These are phyloP conservation scores for Geotrichum carabidarum DNA, from an alignment of 1,139 yeast genomes.

Conservation along the genomic window DNA sequence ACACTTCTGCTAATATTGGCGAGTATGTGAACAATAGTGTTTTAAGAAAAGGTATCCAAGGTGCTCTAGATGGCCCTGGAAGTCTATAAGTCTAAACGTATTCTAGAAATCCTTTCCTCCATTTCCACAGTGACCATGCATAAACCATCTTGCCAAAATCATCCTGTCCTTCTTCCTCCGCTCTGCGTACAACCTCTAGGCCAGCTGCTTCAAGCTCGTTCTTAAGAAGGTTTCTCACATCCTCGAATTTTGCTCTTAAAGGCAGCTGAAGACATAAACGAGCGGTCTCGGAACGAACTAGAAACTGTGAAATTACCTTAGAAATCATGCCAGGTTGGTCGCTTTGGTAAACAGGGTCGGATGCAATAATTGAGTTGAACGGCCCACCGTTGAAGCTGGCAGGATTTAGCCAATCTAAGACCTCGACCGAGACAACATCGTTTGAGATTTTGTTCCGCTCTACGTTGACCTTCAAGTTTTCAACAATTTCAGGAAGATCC, in stretches of 20 bases:
- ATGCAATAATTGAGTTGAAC: slow-evolving; percentile 60
- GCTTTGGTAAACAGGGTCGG: slow-evolving; percentile 85
- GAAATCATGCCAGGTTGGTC: slow-evolving; percentile 74
- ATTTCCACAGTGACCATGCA: slow-evolving; percentile 34
- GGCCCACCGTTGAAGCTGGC: slow-evolving; percentile 22
- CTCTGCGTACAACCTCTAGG: slow-evolving; percentile 29
- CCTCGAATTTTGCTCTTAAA: slow-evolving; percentile 57
- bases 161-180: slow-evolving; percentile 62
- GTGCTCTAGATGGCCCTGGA: slow-evolving; percentile 8
- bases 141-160: slow-evolving; percentile 78
- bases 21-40: slow-evolving; percentile 2
- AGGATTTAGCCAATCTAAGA: slow-evolving; percentile 76
- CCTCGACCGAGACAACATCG: slow-evolving; percentile 40
- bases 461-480: slow-evolving; percentile 59
- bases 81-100: background rate
- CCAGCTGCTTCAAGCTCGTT: slow-evolving; percentile 42
- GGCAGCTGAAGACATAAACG: slow-evolving; percentile 70
- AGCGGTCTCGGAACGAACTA: slow-evolving; percentile 24
- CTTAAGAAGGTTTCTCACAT: slow-evolving; percentile 62
- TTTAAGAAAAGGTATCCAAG: slow-evolving; percentile 2
- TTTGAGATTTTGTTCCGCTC: slow-evolving; percentile 43
- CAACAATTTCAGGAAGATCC: slow-evolving; percentile 71
- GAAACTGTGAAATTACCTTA: slow-evolving; percentile 48
- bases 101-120: slow-evolving; percentile 16
- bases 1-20: slow-evolving; percentile 1